Conservation (phyloP, 257 asterid species). For the Leonotis leonurus region DNA sequence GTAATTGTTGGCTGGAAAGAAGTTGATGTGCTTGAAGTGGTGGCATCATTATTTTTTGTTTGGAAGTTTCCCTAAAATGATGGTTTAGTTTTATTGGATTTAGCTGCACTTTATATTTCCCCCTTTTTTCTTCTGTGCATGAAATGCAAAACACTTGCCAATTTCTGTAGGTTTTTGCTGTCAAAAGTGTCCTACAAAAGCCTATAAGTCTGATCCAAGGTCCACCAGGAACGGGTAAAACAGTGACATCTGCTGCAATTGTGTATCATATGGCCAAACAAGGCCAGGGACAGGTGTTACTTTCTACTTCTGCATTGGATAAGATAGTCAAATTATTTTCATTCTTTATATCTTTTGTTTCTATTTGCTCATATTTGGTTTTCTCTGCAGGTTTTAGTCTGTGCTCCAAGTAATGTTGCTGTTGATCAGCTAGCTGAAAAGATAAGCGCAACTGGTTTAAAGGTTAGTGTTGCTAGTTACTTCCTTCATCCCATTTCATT, state of each 20-base stretch:
- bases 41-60: not conserved
- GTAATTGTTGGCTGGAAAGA: not conserved
- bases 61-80: not conserved
- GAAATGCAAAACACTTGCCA: not conserved
- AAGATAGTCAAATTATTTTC: not conserved
- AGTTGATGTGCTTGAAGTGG: not conserved
- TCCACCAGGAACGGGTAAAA: conserved; percentile 98
- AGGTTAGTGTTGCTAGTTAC: conserved; percentile 46
- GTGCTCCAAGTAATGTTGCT: conserved; percentile 99
- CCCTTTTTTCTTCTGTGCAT: not conserved
- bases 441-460: conserved; percentile 94
- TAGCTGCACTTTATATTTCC: not conserved
- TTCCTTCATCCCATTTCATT: no score
- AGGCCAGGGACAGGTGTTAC: conserved; percentile 90
- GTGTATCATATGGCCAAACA: conserved; percentile 99
- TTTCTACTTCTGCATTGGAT: conserved; percentile 5
- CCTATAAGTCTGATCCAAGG: conserved; percentile 97
- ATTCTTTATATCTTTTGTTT: not conserved
- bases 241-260: conserved; percentile 97
- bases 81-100: not conserved
- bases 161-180: conserved; percentile 73
- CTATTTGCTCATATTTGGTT: conserved; percentile 11
- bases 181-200: conserved; percentile 95
- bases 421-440: conserved; percentile 99
- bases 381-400: conserved; percentile 77